Conservation (phyloP, 768 basidiomycete species). For the Boletus patriciae region DNA sequence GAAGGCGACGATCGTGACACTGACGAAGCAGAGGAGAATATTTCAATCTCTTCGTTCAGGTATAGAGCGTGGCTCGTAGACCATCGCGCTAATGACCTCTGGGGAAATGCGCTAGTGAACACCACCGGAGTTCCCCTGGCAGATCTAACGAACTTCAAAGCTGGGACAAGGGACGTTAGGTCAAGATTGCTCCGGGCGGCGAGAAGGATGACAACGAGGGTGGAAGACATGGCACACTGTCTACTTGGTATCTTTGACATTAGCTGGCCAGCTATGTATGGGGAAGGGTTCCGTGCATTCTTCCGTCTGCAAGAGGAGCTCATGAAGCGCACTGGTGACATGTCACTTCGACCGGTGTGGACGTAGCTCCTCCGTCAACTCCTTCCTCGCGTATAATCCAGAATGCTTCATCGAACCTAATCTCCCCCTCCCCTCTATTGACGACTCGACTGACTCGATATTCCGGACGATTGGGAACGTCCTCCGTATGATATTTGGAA, state of each 20-base stretch:
- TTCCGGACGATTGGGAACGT: constrained; percentile 17
- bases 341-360: constrained; percentile 30
- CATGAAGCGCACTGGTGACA: constrained; percentile 27
- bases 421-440: constrained; percentile 1
- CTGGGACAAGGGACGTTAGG: constrained; percentile 18
- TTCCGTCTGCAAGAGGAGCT: constrained; percentile 29
- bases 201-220: constrained; percentile 25
- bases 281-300: constrained; percentile 31
- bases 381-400: constrained; percentile 21
- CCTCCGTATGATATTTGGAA: constrained; percentile 7
- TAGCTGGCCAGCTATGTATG: constrained; percentile 27
- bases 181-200: constrained; percentile 29
- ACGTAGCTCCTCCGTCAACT: constrained; percentile 18
- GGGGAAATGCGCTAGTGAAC: constrained; percentile 11
- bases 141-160: constrained; percentile 13
- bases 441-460: constrained; percentile 6
- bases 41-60: constrained; percentile 18
- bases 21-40: constrained; percentile 5
- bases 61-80: constrained; percentile 22
- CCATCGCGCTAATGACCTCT: constrained; percentile 15
- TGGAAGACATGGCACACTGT: constrained; percentile 33
- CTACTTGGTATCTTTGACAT: constrained; percentile 33
- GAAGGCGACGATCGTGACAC: constrained; percentile 19
- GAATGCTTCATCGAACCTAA: constrained; percentile 15
- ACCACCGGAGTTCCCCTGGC: constrained; percentile 16